Evolutionary conservation across 1,139 yeast genomes (phyloP).

Genomic region (Geotrichum klebahnii): DNA sequence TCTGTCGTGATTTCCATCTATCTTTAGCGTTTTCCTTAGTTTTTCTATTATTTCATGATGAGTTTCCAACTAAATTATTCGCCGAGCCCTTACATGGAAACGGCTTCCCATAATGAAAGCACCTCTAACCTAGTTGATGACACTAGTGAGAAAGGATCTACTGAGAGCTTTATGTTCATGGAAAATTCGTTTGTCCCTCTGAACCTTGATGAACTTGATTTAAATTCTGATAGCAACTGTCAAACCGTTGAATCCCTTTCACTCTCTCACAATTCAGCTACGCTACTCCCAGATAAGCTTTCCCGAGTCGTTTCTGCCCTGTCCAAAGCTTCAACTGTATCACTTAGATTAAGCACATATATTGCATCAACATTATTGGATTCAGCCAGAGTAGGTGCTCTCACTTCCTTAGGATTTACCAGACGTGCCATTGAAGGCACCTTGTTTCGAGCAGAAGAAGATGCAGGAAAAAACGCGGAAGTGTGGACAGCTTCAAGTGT

Average conservation of each 20-base stretch:
- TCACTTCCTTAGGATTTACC: slow-evolving; percentile 33
- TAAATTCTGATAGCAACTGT: too few relatives aligned
- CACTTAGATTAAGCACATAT: slow-evolving; percentile 33
- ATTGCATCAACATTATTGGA: slow-evolving; percentile 33
- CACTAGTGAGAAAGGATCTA: too few relatives aligned
- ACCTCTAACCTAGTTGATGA: too few relatives aligned
- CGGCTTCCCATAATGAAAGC: too few relatives aligned
- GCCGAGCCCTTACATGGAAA: too few relatives aligned
- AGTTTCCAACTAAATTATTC: too few relatives aligned
- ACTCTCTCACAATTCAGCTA: slow-evolving; percentile 22
- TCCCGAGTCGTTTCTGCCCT: slow-evolving; percentile 32
- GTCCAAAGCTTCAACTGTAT: slow-evolving; percentile 31
- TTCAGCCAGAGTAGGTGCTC: slow-evolving; percentile 32
- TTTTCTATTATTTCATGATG: too few relatives aligned
- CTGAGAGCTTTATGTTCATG: too few relatives aligned
- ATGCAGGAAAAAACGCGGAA: slow-evolving; percentile 26
- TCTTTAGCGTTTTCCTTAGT: too few relatives aligned
- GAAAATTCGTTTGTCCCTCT: neutral
- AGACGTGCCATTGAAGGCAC: slow-evolving; percentile 34
- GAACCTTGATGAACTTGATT: neutral
- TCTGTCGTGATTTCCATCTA: too few relatives aligned
- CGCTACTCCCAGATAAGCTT: slow-evolving; percentile 32
- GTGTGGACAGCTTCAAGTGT: slow-evolving; percentile 28
- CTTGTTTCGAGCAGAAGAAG: slow-evolving; percentile 33
- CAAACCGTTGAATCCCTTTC: slow-evolving; percentile 14